A percentile compares a stretch with the other conserved stretches of the same genome.
These are phyloP conservation scores for Favolaschia claudopus DNA, from an alignment of 768 basidiomycete species.

Conservation along the genomic window DNA sequence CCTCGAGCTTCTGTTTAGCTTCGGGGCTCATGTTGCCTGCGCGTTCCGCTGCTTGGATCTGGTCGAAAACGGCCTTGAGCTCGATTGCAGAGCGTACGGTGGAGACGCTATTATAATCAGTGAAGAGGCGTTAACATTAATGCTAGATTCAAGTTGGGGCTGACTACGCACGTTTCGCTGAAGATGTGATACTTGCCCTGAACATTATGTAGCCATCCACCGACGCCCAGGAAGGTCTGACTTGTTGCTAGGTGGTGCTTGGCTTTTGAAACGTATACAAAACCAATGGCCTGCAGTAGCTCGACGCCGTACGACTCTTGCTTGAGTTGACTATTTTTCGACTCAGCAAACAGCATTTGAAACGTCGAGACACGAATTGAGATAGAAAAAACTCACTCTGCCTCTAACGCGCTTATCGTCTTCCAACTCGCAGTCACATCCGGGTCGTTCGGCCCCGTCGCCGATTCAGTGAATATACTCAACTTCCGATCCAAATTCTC, in stretches of 20 bases:
- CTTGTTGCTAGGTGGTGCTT: conserved; percentile 84
- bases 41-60: conserved; percentile 89
- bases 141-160: background rate
- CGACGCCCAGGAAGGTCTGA: conserved; percentile 80
- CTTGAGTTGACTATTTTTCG: conserved; percentile 73
- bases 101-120: conserved; percentile 64
- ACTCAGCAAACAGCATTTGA: conserved; percentile 9
- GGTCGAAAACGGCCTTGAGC: conserved; percentile 89
- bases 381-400: conserved; percentile 63
- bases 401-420: conserved; percentile 81
- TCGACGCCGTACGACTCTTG: conserved; percentile 89
- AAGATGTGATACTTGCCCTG: conserved; percentile 94
- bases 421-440: conserved; percentile 78
- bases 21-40: conserved; percentile 81
- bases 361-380: no score
- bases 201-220: conserved; percentile 92
- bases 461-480: conserved; percentile 87
- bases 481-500: conserved; percentile 84
- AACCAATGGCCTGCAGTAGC: conserved; percentile 84
- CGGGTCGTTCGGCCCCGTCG: conserved; percentile 69
- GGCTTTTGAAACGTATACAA: conserved; percentile 83
- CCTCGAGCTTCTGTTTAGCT: conserved; percentile 84
- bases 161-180: conserved; percentile 81
- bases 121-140: conserved; percentile 6
- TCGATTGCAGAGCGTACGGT: conserved; percentile 88